Evolutionary conservation across 1,139 yeast genomes (phyloP).

Genomic region (Zhuliangozyma blackwelliae): DNA sequence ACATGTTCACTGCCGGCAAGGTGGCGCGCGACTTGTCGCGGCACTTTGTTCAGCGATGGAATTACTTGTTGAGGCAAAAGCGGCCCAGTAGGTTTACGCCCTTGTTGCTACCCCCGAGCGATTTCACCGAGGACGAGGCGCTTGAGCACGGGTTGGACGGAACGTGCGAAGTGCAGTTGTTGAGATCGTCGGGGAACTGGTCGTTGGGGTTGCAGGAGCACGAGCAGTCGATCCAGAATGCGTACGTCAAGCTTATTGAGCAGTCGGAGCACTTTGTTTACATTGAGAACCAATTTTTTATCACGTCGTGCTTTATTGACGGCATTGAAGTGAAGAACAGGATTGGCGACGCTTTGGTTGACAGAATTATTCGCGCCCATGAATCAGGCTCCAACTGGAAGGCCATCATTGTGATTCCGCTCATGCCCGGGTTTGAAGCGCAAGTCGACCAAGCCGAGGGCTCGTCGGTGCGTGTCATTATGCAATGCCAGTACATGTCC

Average conservation of each 20-base stretch:
- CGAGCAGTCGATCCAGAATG: slow-evolving; percentile 89
- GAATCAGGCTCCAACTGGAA: slow-evolving; percentile 77
- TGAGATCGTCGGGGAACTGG: slow-evolving; percentile 91
- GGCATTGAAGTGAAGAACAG: slow-evolving; percentile 82
- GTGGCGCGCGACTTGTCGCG: slow-evolving; percentile 89
- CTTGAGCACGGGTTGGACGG: slow-evolving; percentile 64
- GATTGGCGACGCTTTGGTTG: slow-evolving; percentile 95
- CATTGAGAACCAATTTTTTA: slow-evolving; percentile 91
- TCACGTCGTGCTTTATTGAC: slow-evolving; percentile 83
- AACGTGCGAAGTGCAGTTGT: slow-evolving; percentile 85
- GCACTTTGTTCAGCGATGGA: slow-evolving; percentile 98
- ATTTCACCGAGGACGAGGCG: slow-evolving; percentile 70
- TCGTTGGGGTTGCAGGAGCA: slow-evolving; percentile 80
- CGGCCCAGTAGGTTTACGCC: slow-evolving; percentile 95
- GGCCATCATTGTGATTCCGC: slow-evolving; percentile 85
- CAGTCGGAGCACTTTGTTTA: slow-evolving; percentile 90
- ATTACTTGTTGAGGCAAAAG: slow-evolving; percentile 84
- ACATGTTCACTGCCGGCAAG: slow-evolving; percentile 94
- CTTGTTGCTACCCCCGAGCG: slow-evolving; percentile 86
- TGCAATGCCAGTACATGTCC: slow-evolving; percentile 94
- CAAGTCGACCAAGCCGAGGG: slow-evolving; percentile 94
- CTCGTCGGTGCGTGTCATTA: slow-evolving; percentile 86
- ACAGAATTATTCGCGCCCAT: slow-evolving; percentile 85
- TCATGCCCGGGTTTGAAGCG: slow-evolving; percentile 97
- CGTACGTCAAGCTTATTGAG: slow-evolving; percentile 85